These are phyloP conservation scores for Lathyrus tuberosus DNA, from an alignment of 306 rosid species.

Conservation along the genomic window DNA sequence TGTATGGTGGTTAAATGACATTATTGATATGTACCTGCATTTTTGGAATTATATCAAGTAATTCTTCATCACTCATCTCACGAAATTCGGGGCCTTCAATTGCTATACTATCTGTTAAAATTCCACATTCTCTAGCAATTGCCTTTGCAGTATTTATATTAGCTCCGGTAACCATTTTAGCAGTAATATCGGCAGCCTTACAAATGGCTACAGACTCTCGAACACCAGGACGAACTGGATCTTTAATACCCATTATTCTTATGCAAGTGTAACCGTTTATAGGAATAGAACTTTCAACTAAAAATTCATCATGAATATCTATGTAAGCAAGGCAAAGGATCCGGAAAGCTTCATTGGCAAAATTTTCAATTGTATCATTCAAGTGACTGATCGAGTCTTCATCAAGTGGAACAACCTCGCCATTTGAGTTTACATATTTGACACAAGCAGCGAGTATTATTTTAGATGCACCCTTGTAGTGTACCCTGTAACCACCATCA, in stretches of 20 bases:
- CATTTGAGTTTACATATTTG: conserved; percentile 62
- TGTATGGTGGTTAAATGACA: conserved; percentile 22
- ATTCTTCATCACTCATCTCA: conserved; percentile 71
- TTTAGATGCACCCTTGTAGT: conserved; percentile 96
- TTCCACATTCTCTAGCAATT: conserved; percentile 97
- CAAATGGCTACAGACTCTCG: conserved; percentile 91
- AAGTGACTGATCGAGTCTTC: conserved; percentile 53
- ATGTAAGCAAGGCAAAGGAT: conserved; percentile 89
- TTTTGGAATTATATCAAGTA: conserved; percentile 69
- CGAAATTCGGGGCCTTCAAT: conserved; percentile 97
- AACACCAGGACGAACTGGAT: conserved; percentile 97
- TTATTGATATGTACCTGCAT: conserved; percentile 63
- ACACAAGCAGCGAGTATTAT: conserved; percentile 80
- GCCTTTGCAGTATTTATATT: conserved; percentile 97
- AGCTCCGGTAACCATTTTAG: conserved; percentile 97
- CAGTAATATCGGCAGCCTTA: conserved; percentile 90
- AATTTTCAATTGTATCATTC: conserved; percentile 66
- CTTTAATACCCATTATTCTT: conserved; percentile 96
- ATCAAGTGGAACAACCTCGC: conserved; percentile 66
- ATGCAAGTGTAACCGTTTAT: conserved; percentile 73
- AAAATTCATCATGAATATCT: conserved; percentile 61
- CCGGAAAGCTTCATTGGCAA: conserved; percentile 92
- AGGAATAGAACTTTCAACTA: conserved; percentile 62
- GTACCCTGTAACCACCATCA: conserved; percentile 73
- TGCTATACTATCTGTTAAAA: conserved; percentile 85